phyloP scores from a whole-genome alignment of 192 early-diverging fungal genomes.

The Ramicandelaber brevisporus region DNA sequence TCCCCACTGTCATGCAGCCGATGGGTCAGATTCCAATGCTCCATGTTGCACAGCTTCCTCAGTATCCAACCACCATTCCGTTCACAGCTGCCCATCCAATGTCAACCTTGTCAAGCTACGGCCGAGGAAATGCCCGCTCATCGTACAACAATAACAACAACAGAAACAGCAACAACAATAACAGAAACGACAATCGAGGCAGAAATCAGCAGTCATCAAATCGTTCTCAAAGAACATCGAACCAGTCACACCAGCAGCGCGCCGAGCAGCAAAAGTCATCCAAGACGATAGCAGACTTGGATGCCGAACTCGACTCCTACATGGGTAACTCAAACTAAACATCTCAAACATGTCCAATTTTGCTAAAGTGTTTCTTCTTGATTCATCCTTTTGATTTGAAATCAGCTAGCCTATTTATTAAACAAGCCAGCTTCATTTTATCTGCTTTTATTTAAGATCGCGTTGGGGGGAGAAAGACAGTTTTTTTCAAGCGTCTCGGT shows the following conservation, averaged over 20 bases:
- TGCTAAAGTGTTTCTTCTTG: too few species aligned
- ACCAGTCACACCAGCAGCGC: conserved; percentile 2
- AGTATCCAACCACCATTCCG: too few species aligned
- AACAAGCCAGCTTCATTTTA: too few species aligned
- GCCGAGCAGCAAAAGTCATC: conserved; percentile 2
- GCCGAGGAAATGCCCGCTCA: conserved; percentile 1
- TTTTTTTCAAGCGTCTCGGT: too few species aligned
- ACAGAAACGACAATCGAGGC: conserved; percentile 1
- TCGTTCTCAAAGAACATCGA: too few species aligned
- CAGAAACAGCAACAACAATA: background rate
- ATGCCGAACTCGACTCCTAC: conserved; percentile 16
- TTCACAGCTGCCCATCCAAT: background rate
- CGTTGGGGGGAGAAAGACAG: too few species aligned
- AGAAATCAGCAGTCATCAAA: too few species aligned
- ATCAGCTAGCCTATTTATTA: too few species aligned
- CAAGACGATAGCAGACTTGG: conserved; percentile 10
- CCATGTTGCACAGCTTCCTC: background rate
- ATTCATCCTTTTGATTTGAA: too few species aligned
- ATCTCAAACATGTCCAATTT: too few species aligned
- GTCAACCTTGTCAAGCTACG: conserved; percentile 1
- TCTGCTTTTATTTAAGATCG: too few species aligned
- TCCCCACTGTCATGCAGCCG: conserved; percentile 2
- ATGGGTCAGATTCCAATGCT: conserved; percentile 1
- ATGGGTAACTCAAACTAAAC: too few species aligned
- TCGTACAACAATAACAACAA: background rate